These are phyloP conservation scores for Sphagnum contortum DNA, from an alignment of 225 moss, liverwort and hornwort genomes.

Conservation along the genomic window DNA sequence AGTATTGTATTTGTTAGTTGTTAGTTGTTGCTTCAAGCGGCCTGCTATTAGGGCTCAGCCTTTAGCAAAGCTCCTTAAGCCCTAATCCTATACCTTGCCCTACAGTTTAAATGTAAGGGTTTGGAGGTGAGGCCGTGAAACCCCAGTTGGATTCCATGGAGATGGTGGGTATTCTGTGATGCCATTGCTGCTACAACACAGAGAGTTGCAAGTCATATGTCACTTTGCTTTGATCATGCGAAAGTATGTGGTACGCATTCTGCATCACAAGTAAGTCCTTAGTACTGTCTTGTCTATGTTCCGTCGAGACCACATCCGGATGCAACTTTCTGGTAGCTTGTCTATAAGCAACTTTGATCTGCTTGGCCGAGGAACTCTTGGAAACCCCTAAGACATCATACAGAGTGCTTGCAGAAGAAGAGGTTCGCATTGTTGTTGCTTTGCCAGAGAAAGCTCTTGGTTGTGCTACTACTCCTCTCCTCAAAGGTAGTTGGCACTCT, in stretches of 20 bases:
- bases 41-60: too few species aligned
- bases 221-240: slow-evolving; percentile 47
- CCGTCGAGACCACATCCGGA: slow-evolving; percentile 67
- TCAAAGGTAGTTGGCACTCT: too few species aligned
- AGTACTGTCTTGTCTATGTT: slow-evolving; percentile 44
- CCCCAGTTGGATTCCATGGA: slow-evolving; percentile 33
- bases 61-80: too few species aligned
- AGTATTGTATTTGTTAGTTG: too few species aligned
- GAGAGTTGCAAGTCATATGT: slow-evolving; percentile 49
- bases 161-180: too few species aligned
- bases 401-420: too few species aligned
- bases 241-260: slow-evolving; percentile 53
- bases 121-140: slow-evolving; percentile 18
- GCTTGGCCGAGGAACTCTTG: slow-evolving; percentile 47
- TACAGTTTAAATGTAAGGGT: slow-evolving; percentile 4
- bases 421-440: too few species aligned
- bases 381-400: slow-evolving; percentile 65
- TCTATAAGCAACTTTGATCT: slow-evolving; percentile 74
- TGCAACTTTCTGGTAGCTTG: slow-evolving; percentile 51
- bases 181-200: slow-evolving; percentile 26
- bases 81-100: too few species aligned
- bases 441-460: too few species aligned
- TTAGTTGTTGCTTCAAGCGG: too few species aligned
- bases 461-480: too few species aligned
- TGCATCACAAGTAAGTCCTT: slow-evolving; percentile 47